Base-by-base conservation (phyloP, 202 grass and related monocot genomes). In the Musa balbisiana region DNA sequence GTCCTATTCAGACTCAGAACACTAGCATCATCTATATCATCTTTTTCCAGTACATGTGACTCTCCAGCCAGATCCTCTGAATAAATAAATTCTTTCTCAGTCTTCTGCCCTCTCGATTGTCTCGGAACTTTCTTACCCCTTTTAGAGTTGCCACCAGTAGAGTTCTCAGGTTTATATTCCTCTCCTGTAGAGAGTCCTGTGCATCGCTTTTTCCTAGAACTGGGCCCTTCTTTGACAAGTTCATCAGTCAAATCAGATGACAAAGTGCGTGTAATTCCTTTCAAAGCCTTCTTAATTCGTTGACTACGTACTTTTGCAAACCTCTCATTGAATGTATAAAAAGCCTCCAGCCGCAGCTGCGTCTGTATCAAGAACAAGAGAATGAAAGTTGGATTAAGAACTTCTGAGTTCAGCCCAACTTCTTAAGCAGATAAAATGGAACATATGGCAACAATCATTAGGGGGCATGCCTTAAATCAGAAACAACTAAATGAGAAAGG, bases 241-340 rank as follows among this genome's bases (percentile, higher is more conserved):
- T 86, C 81, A 83, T 91, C 90, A 27, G 72, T 80, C 69, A 80
- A 80, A 53, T 87, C 88, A 26, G 64, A 52, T 83, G 90, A 89
- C 64, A 50, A 72, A 83, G 79, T 89, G 66, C 88, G 81, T 73
- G 83, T 98, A 75, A 98, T 98, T 81, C 94, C 91, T 84, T 91
- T 93, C 79, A 98, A 84, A 76, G 94, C 94, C 87, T 93, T 93
- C 81, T 98, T 89, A 82, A 98, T 91, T 79, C 94, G 85, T 52
- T 89, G 87, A 78, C 94, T 98, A 66, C 91, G 88, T 70, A 98
- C 91, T 89, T 98, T 98, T 56, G 94, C 90, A 82, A 98, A 98
- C 82, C 90, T 91, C 88, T 98, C 94, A 6, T 98, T 98, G 83
- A 91, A 98, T 55, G 88, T 86, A 83, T 93, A 98, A 87, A 98